Evolutionary conservation across 208 protist species (phyloP).

Genomic region (Crithidia mellificae): DNA sequence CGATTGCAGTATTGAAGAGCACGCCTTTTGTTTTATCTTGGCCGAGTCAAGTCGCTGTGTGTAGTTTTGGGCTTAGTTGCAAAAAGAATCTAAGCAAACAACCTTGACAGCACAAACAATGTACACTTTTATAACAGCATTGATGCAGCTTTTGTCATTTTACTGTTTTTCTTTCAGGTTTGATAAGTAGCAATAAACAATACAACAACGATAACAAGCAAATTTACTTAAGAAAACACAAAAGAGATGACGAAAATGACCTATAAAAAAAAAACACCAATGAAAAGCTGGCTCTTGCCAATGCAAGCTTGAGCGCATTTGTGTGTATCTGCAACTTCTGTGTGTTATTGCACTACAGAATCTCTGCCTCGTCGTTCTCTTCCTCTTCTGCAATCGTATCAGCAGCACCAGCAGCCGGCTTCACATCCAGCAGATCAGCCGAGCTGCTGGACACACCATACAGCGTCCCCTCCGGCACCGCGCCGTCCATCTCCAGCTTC

Average conservation of each 20-base stretch:
- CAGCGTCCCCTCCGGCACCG: not conserved
- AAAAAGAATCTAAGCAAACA: too few species aligned
- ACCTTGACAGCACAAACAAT: too few species aligned
- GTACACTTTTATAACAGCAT: too few species aligned
- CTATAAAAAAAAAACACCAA: constrained; percentile 1
- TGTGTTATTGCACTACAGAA: not conserved
- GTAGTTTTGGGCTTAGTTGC: too few species aligned
- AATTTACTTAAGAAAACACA: not conserved
- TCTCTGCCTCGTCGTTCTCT: constrained; percentile 11
- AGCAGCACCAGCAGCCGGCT: not conserved
- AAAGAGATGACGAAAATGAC: not conserved
- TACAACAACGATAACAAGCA: not conserved
- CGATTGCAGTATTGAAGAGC: too few species aligned
- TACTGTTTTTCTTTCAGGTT: not conserved
- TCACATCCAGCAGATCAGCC: not conserved
- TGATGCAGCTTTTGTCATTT: too few species aligned
- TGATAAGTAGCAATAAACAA: not conserved
- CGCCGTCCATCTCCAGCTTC: constrained; percentile 12
- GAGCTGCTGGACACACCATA: constrained; percentile 11
- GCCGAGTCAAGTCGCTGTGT: not conserved
- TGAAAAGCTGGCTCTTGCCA: too few species aligned
- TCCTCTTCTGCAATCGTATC: too few species aligned
- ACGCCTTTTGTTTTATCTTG: too few species aligned
- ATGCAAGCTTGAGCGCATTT: too few species aligned
- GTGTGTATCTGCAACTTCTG: not conserved